Evolutionary conservation across 768 basidiomycete species (phyloP).

Genomic region (Udeniomyces megalosporus): DNA sequence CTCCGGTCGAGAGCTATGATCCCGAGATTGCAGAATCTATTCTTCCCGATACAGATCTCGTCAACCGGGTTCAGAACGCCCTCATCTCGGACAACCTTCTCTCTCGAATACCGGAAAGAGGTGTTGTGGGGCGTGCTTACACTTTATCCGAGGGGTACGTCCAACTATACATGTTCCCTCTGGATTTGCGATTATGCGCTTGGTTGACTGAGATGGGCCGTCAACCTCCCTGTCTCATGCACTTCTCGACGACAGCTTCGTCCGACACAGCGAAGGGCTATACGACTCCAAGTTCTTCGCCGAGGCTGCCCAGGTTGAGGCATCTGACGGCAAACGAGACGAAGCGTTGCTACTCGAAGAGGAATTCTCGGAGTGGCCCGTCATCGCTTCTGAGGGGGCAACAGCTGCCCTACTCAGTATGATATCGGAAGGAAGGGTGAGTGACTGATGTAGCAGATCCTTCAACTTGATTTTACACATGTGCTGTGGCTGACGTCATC

Average conservation of each 20-base stretch:
- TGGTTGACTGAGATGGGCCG: not conserved
- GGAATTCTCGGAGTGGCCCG: constrained; percentile 2
- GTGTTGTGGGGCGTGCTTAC: no score
- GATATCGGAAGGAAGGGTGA: not conserved
- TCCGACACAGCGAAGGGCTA: not conserved
- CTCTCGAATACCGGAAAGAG: not conserved
- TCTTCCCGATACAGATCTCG: not conserved
- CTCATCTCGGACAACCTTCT: not conserved
- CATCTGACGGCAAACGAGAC: not conserved
- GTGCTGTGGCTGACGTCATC: not conserved
- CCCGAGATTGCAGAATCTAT: not conserved
- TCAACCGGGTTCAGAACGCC: not conserved
- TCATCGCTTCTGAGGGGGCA: constrained; percentile 8
- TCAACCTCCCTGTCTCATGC: not conserved
- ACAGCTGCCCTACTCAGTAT: constrained; percentile 3
- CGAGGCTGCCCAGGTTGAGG: constrained; percentile 1
- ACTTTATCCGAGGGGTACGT: not conserved
- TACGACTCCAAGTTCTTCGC: constrained; percentile 1
- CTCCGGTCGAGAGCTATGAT: not conserved
- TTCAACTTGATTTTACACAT: not conserved
- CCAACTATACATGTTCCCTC: not conserved
- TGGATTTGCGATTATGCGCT: no score
- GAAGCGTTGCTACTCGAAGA: constrained; percentile 1
- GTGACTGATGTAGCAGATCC: no score
- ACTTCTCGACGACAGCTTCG: not conserved